These are phyloP conservation scores for Cylindrodendrum hubeiense DNA, from an alignment of 2,329 filamentous ascomycete species.

Conservation along the genomic window DNA sequence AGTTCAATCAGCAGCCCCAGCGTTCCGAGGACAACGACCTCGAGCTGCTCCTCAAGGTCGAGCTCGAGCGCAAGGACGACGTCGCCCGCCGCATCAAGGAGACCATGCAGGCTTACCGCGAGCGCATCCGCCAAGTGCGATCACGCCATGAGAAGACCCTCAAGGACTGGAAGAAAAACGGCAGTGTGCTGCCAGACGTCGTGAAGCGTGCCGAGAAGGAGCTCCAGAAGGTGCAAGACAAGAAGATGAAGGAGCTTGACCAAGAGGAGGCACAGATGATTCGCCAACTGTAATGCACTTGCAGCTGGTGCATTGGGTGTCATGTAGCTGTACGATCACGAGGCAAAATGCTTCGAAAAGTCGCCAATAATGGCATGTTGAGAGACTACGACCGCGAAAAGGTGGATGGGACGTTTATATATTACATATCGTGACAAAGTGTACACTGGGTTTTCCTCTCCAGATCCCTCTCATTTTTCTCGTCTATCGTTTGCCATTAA, in stretches of 20 bases:
- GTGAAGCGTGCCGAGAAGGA: slow-evolving; percentile 61
- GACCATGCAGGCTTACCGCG: slow-evolving; percentile 63
- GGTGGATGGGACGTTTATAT: slow-evolving; percentile 39
- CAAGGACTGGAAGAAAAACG: slow-evolving; percentile 62
- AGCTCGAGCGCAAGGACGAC: slow-evolving; percentile 64
- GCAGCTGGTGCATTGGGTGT: slow-evolving; percentile 24
- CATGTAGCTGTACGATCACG: slow-evolving; percentile 6
- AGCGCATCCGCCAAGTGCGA: slow-evolving; percentile 61
- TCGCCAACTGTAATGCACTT: slow-evolving; percentile 52
- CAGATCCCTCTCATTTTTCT: slow-evolving; percentile 22
- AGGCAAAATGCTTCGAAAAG: background rate
- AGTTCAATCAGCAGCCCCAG: slow-evolving; percentile 74
- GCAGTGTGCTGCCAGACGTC: slow-evolving; percentile 59
- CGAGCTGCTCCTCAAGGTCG: slow-evolving; percentile 67
- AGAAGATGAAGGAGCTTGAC: slow-evolving; percentile 65
- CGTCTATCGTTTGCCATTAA: slow-evolving; percentile 27
- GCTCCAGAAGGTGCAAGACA: slow-evolving; percentile 64
- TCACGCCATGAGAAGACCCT: slow-evolving; percentile 62
- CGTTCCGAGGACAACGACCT: slow-evolving; percentile 69
- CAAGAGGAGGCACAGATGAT: slow-evolving; percentile 62
- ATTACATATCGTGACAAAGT: slow-evolving; percentile 46
- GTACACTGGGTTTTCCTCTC: slow-evolving; percentile 40
- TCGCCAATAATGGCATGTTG: background rate
- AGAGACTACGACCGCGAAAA: slow-evolving; percentile 11
- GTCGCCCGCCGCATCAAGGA: slow-evolving; percentile 58